A percentile compares a stretch with the other conserved stretches of the same genome.
Evolutionary conservation across 1,139 yeast genomes (phyloP).

Genomic region (Petasospora fabianii): DNA sequence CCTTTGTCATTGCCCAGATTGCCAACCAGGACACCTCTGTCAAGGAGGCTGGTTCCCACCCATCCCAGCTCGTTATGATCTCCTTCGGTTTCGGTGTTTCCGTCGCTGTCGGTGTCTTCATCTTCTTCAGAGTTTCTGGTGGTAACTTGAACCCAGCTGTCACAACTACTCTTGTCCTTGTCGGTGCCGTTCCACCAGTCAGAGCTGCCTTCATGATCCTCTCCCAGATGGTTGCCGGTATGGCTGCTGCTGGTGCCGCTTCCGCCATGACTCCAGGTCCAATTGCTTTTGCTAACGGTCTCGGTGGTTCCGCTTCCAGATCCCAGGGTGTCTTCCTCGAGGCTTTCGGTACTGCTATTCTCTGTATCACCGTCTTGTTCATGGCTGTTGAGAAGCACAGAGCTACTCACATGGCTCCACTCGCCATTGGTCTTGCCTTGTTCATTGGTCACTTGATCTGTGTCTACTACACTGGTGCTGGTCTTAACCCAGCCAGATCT

Average conservation of each 20-base stretch:
- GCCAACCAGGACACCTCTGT: conserved; percentile 65
- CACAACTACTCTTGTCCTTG: conserved; percentile 64
- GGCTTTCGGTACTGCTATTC: conserved; percentile 72
- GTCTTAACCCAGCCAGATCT: conserved; percentile 87
- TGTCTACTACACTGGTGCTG: conserved; percentile 88
- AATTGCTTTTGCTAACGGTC: conserved; percentile 64
- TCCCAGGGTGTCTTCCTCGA: conserved; percentile 79
- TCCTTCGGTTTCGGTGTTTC: conserved; percentile 86
- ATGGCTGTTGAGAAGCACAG: conserved; percentile 81
- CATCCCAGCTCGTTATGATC: conserved; percentile 72
- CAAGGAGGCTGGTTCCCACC: conserved; percentile 48
- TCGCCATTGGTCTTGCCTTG: conserved; percentile 77
- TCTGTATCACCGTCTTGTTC: conserved; percentile 75
- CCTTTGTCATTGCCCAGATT: conserved; percentile 78
- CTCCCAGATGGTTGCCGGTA: conserved; percentile 77
- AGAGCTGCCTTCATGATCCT: conserved; percentile 65
- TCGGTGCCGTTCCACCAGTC: conserved; percentile 69
- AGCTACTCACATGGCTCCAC: conserved; percentile 77
- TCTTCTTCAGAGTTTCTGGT: conserved; percentile 79
- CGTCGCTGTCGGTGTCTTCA: conserved; percentile 70
- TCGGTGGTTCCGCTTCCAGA: conserved; percentile 71
- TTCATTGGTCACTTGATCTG: conserved; percentile 80
- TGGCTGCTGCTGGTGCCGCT: conserved; percentile 93
- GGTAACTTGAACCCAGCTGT: conserved; percentile 93
- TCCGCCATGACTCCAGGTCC: conserved; percentile 84